phyloP scores from a whole-genome alignment of 495 filamentous ascomycete genomes.

The Annulohypoxylon nitens region DNA sequence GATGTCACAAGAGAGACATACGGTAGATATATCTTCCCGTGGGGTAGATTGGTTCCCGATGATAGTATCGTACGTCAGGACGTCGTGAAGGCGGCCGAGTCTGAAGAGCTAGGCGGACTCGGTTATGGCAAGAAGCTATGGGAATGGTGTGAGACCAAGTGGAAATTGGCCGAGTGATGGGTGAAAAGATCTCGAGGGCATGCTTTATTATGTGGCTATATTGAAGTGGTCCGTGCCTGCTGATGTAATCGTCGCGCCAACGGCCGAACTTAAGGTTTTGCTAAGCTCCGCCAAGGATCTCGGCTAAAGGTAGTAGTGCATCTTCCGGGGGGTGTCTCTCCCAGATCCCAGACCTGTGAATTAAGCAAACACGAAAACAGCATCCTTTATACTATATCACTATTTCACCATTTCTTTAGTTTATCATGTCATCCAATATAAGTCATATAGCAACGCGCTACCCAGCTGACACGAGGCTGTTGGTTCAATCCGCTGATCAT shows the following conservation, averaged over 20 bases:
- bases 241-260: too few species aligned
- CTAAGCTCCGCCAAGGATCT: too few species aligned
- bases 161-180: constrained; percentile 12
- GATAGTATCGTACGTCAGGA: constrained; percentile 38
- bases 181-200: too few species aligned
- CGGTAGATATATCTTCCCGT: constrained; percentile 39
- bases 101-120: constrained; percentile 41
- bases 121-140: constrained; percentile 49
- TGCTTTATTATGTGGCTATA: too few species aligned
- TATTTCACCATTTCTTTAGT: constrained; percentile 1
- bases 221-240: too few species aligned
- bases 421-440: constrained; percentile 3
- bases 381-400: background rate
- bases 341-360: too few species aligned
- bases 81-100: constrained; percentile 55
- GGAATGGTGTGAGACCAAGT: constrained; percentile 55
- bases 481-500: background rate
- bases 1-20: constrained; percentile 50
- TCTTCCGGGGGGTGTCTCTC: too few species aligned
- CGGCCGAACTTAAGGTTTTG: too few species aligned
- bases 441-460: background rate
- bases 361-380: background rate
- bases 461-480: background rate
- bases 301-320: too few species aligned
- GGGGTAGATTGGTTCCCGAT: constrained; percentile 41